phyloP scores from a whole-genome alignment of 352 stramenopile genomes.

The Globisporangium rhizosaccharum region DNA sequence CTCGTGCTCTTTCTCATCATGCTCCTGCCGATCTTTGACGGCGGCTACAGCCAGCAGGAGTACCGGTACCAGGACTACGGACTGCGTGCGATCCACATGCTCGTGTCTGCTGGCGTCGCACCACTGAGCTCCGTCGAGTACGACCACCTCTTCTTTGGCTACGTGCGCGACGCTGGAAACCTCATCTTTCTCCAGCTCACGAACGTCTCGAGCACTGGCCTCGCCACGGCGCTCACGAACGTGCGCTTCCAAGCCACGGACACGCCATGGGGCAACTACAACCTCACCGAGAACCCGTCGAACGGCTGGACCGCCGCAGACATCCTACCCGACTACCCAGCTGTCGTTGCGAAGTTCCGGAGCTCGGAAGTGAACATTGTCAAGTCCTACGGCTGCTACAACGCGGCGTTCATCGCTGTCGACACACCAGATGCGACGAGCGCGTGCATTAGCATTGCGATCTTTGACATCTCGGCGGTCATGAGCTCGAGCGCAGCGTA shows the following conservation, averaged over 20 bases:
- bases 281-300: slow-evolving; percentile 48
- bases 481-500: slow-evolving; percentile 50
- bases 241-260: slow-evolving; percentile 44
- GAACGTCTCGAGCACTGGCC: slow-evolving; percentile 33
- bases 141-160: slow-evolving; percentile 50
- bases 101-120: slow-evolving; percentile 49
- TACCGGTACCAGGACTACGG: slow-evolving; percentile 86
- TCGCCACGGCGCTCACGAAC: slow-evolving; percentile 25
- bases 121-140: slow-evolving; percentile 37
- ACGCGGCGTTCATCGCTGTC: slow-evolving; percentile 46
- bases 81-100: slow-evolving; percentile 66
- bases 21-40: slow-evolving; percentile 83
- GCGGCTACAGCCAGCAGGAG: slow-evolving; percentile 65
- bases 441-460: slow-evolving; percentile 64
- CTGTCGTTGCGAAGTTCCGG: slow-evolving; percentile 38
- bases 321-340: slow-evolving; percentile 32
- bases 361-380: slow-evolving; percentile 65
- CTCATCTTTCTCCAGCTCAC: slow-evolving; percentile 56
- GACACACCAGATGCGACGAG: slow-evolving; percentile 44
- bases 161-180: slow-evolving; percentile 52
- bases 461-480: slow-evolving; percentile 76
- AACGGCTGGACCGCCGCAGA: slow-evolving; percentile 44
- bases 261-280: slow-evolving; percentile 35
- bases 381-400: slow-evolving; percentile 76
- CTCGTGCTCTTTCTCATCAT: slow-evolving; percentile 88